These are phyloP conservation scores for Thalassia testudinum DNA, from an alignment of 116 monocot species.

Conservation along the genomic window DNA sequence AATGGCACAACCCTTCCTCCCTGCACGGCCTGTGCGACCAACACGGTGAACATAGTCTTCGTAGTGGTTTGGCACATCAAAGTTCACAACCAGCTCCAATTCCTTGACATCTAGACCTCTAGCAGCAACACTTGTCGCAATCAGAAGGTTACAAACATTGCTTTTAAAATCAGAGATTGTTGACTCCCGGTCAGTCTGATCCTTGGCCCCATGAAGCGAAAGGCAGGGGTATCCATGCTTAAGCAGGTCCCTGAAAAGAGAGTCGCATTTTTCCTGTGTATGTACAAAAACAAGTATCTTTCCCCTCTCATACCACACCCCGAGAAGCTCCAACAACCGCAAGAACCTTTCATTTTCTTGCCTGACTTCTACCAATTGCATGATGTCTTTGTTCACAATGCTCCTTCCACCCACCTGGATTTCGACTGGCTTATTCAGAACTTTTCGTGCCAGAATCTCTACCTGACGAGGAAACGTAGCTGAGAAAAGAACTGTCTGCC, in stretches of 20 bases:
- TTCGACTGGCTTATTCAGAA: conserved; percentile 78
- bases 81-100: conserved; percentile 88
- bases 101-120: conserved; percentile 94
- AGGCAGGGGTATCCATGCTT: conserved; percentile 92
- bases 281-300: conserved; percentile 96
- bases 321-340: conserved; percentile 72
- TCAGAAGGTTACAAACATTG: conserved; percentile 84
- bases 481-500: conserved; percentile 91
- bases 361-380: conserved; percentile 82
- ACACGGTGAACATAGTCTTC: conserved; percentile 98
- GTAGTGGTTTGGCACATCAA: conserved; percentile 95
- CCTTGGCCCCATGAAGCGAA: conserved; percentile 89
- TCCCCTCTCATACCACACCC: conserved; percentile 95
- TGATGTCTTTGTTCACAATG: conserved; percentile 87
- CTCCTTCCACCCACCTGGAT: conserved; percentile 94
- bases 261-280: conserved; percentile 92
- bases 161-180: conserved; percentile 88
- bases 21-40: conserved; percentile 86
- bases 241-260: conserved; percentile 76
- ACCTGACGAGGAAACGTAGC: conserved; percentile 97
- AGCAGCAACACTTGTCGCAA: conserved; percentile 89
- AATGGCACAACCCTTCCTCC: conserved; percentile 68
- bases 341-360: conserved; percentile 74
- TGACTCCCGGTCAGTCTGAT: conserved; percentile 90
- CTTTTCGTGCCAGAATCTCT: conserved; percentile 73